Evolutionary conservation across 768 basidiomycete species (phyloP).

Genomic region (Mycena haematopus): DNA sequence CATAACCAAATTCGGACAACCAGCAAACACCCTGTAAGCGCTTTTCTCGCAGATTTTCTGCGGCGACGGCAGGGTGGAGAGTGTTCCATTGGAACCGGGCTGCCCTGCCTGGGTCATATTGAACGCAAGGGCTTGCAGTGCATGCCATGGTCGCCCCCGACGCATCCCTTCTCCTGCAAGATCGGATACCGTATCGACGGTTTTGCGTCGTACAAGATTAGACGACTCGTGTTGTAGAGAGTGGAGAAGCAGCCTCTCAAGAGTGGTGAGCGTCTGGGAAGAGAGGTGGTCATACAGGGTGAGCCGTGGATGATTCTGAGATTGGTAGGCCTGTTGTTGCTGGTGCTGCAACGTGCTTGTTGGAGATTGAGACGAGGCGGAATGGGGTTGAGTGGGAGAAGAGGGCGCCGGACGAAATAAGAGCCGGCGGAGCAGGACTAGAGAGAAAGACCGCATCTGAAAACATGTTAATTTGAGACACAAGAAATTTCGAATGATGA

Average conservation of each 20-base stretch:
- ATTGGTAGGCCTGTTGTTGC: conserved; percentile 27
- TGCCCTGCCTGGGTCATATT: conserved; percentile 56
- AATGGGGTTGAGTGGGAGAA: conserved; percentile 26
- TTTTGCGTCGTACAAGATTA: conserved; percentile 66
- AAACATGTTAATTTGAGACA: background rate
- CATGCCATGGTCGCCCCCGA: conserved; percentile 83
- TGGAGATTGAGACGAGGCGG: conserved; percentile 24
- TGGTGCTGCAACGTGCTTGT: conserved; percentile 13
- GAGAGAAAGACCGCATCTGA: conserved; percentile 86
- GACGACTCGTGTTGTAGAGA: conserved; percentile 68
- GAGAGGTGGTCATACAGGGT: conserved; percentile 82
- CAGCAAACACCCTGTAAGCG: conserved; percentile 75
- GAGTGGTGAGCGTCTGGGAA: conserved; percentile 63
- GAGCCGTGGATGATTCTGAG: conserved; percentile 41
- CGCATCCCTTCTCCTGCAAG: conserved; percentile 77
- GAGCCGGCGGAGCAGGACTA: conserved; percentile 80
- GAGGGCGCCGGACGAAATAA: conserved; percentile 67
- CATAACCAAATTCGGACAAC: conserved; percentile 77
- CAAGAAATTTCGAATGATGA: background rate
- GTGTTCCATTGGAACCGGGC: conserved; percentile 15
- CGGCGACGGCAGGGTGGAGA: conserved; percentile 15
- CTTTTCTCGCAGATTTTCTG: conserved; percentile 55
- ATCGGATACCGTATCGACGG: conserved; percentile 79
- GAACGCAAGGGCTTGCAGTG: conserved; percentile 75
- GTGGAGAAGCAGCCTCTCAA: conserved; percentile 76